Evolutionary conservation across 257 asterid genomes (phyloP), one percentile per base, ranked within the genome.

Genomic region (Cinchona pubescens): DNA sequence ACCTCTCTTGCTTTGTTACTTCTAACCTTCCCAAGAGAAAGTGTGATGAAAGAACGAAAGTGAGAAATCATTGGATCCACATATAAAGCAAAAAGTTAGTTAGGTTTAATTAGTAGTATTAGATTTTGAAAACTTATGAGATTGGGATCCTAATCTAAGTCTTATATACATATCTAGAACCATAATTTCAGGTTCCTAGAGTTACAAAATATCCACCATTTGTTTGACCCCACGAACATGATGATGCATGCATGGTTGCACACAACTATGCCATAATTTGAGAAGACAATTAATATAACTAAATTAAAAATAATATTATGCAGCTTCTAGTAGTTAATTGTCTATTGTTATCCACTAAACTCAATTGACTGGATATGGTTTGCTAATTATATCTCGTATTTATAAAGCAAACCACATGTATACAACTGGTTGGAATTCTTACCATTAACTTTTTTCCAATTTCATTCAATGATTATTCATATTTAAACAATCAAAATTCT

Each of bases 101-200:
- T 80, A 87, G 81, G 79, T 76, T 73, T 78, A 64, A 53, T 67
- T 51, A 56, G 46, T 73, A 21, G n/a, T 25, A 53, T 75, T 73
- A 76, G 69, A 49, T 71, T 76, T 81, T 69, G 78, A 74, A 60
- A 76, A 32, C 53, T 64, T 53, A 60, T 67, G 53, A 66, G 78
- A 55, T 63, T 80, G 51, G 80, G 79, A 75, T 83, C 82, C 80
- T 77, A 74, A 80, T 81, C 81, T 71, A 81, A 61, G 53, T 79
- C 48, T 56, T 65, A 75, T n/a, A n/a, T n/a, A n/a, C n/a, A n/a
- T 60, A 71, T 72, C 76, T 76, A 71, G 61, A 76, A 42, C 71
- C 77, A 77, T 58, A 73, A 84, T 80, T 85, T 83, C 87, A 75
- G 83, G 84, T 78, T 66, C 72, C n/a, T 76, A 76, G 73, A 75